Conservation (phyloP, 1,284 basidiomycete species). For the Exobasidium rhododendri region DNA sequence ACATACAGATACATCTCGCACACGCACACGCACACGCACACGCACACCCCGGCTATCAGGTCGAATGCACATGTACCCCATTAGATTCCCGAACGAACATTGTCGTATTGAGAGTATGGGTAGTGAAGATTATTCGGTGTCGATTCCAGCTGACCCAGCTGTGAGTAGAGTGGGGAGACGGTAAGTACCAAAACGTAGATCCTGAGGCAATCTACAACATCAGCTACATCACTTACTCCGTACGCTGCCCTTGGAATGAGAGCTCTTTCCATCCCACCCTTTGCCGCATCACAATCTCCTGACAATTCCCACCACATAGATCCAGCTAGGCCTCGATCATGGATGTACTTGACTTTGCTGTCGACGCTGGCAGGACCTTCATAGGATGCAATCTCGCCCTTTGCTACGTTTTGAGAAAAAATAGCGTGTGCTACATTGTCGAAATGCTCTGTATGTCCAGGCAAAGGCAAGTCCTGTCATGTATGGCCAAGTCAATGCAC, state of each 20-base stretch:
- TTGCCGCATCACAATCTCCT: slow-evolving; percentile 46
- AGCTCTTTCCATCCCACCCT: slow-evolving; percentile 31
- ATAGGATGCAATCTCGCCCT: slow-evolving; percentile 73
- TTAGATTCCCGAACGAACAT: slow-evolving; percentile 44
- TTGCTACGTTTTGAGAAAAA: slow-evolving; percentile 69
- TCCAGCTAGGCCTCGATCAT: slow-evolving; percentile 67
- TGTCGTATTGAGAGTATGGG: slow-evolving; percentile 57
- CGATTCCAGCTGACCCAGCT: slow-evolving; percentile 56
- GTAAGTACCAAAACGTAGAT: slow-evolving; percentile 5
- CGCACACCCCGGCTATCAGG: too few relatives aligned
- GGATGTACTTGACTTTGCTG: slow-evolving; percentile 74
- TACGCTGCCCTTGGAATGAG: slow-evolving; percentile 25
- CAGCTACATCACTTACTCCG: too few relatives aligned
- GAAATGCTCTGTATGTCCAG: slow-evolving; percentile 66
- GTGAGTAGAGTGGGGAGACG: slow-evolving; percentile 12
- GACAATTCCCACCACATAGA: slow-evolving; percentile 65
- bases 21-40: too few relatives aligned
- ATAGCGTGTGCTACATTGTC: slow-evolving; percentile 69
- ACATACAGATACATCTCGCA: too few relatives aligned
- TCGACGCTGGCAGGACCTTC: slow-evolving; percentile 68
- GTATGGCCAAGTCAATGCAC: too few relatives aligned
- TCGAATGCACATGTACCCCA: too few relatives aligned
- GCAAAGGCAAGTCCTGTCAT: slow-evolving; percentile 64
- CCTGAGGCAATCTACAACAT: neutral
- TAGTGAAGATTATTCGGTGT: slow-evolving; percentile 67